phyloP scores from a whole-genome alignment of 768 basidiomycete species.

The Phylloporus rhodoxanthus region DNA sequence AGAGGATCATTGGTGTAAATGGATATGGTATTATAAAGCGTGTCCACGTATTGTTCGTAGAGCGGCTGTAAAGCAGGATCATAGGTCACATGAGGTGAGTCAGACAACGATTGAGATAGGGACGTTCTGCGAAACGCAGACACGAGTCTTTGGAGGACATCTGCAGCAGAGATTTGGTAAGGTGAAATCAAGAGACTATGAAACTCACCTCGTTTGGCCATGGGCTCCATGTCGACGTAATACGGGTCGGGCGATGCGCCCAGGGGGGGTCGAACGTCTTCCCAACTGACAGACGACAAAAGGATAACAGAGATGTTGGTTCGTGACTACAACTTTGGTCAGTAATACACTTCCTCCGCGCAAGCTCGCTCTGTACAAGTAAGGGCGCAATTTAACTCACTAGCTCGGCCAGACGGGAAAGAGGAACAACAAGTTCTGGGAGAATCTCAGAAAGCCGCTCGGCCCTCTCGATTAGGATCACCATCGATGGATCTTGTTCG shows the following conservation, averaged over 20 bases:
- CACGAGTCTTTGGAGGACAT: constrained; percentile 33
- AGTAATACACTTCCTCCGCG: background rate
- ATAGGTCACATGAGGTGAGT: constrained; percentile 33
- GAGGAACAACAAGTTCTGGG: constrained; percentile 62
- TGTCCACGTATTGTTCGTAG: constrained; percentile 57
- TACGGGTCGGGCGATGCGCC: constrained; percentile 73
- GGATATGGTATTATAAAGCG: constrained; percentile 55
- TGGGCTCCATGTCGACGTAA: constrained; percentile 50
- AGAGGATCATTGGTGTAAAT: constrained; percentile 60
- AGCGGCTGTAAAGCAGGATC: constrained; percentile 52
- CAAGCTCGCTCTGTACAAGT: background rate
- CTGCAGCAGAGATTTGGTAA: constrained; percentile 15
- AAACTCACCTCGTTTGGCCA: constrained; percentile 51
- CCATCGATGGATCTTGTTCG: constrained; percentile 34
- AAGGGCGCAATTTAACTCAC: constrained; percentile 35
- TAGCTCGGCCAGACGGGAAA: constrained; percentile 66
- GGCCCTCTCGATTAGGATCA: constrained; percentile 61
- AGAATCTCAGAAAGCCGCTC: constrained; percentile 59
- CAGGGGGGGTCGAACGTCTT: constrained; percentile 60
- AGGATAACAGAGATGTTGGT: constrained; percentile 57
- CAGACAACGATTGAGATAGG: background rate
- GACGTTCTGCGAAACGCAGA: constrained; percentile 32
- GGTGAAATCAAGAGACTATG: background rate
- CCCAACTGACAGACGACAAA: constrained; percentile 63
- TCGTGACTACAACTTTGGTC: constrained; percentile 40